A percentile compares a stretch with the other conserved stretches of the same genome.
These are phyloP conservation scores for Truncatella angustata DNA, from an alignment of 2,329 filamentous ascomycete genomes.

Conservation along the genomic window DNA sequence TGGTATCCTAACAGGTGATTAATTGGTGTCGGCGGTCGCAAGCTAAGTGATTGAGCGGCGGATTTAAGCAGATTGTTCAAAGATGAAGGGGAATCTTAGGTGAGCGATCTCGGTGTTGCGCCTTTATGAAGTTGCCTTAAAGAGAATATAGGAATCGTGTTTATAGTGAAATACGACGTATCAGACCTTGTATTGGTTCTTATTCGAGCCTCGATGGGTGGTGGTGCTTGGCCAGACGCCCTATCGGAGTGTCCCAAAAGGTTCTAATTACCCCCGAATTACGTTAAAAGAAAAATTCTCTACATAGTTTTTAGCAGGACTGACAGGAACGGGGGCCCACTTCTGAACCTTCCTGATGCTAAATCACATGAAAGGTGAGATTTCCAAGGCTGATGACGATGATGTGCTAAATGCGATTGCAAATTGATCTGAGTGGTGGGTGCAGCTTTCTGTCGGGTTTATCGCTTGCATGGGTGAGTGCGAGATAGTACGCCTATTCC, in stretches of 20 bases:
- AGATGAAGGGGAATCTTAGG: no score
- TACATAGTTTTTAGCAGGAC: background rate
- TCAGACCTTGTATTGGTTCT: background rate
- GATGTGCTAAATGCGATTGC: background rate
- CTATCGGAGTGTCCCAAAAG: slow-evolving; percentile 8
- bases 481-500: background rate
- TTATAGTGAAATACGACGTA: no score
- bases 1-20: no score
- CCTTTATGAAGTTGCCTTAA: no score
- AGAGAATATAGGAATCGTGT: no score
- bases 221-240: background rate
- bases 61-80: background rate
- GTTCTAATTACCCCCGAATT: slow-evolving; percentile 2
- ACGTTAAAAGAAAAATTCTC: slow-evolving; percentile 11
- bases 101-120: no score
- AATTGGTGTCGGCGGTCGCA: background rate
- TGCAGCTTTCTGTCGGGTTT: background rate
- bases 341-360: background rate
- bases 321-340: slow-evolving; percentile 8
- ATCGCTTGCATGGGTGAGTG: background rate
- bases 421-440: background rate
- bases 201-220: background rate
- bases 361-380: slow-evolving; percentile 1
- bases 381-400: background rate
- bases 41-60: background rate